Evolutionary conservation across 2,329 filamentous ascomycete genomes (phyloP).

Genomic region (Hymenoscyphus linearis): DNA sequence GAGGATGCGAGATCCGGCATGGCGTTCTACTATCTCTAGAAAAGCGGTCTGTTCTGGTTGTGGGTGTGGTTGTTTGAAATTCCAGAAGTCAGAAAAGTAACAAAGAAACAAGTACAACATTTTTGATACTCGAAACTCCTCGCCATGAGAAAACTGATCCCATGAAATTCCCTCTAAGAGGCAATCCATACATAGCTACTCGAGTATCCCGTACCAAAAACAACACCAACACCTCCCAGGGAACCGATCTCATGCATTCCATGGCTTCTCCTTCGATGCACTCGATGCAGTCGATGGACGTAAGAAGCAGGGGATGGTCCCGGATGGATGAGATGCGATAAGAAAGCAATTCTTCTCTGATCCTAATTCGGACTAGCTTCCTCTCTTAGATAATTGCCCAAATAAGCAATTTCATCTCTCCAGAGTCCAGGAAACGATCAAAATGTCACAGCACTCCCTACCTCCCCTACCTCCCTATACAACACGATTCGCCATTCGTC

Average conservation of each 20-base stretch:
- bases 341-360: neutral
- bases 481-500: neutral
- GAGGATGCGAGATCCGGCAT: neutral
- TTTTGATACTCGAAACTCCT: no score
- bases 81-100: no score
- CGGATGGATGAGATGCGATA: no score
- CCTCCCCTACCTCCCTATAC: neutral
- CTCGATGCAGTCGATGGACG: no score
- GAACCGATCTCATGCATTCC: neutral
- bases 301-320: neutral
- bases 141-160: neutral
- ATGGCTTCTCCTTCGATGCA: no score
- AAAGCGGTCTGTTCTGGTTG: neutral
- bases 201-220: no score
- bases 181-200: neutral
- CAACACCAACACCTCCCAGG: neutral
- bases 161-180: neutral
- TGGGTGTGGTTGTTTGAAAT: no score
- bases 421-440: neutral
- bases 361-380: neutral
- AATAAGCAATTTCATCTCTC: neutral
- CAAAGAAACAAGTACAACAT: neutral
- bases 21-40: neutral
- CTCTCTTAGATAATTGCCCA: neutral
- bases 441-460: neutral